Percentiles rank a stretch among this genome's conserved stretches.
These are phyloP conservation scores for Haplosporangium sp. DNA, from an alignment of 371 early-diverging fungal species.

Conservation along the genomic window DNA sequence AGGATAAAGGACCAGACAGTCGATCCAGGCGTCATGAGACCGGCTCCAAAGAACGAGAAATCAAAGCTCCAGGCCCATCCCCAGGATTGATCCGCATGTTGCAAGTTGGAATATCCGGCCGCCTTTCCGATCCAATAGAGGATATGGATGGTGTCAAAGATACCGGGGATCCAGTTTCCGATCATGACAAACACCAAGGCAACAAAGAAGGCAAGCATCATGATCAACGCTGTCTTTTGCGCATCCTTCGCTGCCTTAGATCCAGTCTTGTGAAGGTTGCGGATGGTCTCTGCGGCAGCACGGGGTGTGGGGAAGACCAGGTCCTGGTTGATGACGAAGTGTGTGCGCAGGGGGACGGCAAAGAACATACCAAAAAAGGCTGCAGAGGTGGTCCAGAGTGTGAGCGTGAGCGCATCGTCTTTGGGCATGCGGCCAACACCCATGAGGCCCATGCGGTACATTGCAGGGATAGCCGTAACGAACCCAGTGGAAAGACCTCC, in stretches of 20 bases:
- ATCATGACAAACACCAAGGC: slow-evolving; percentile 68
- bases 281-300: slow-evolving; percentile 77
- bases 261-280: slow-evolving; percentile 68
- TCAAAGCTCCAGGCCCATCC: slow-evolving; percentile 67
- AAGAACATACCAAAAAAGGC: slow-evolving; percentile 83
- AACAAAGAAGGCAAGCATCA: slow-evolving; percentile 59
- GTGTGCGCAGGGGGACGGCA: slow-evolving; percentile 78
- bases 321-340: slow-evolving; percentile 79
- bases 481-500: slow-evolving; percentile 80
- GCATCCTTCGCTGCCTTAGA: slow-evolving; percentile 56
- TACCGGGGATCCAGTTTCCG: slow-evolving; percentile 67
- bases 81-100: slow-evolving; percentile 68
- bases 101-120: slow-evolving; percentile 58
- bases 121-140: slow-evolving; percentile 69
- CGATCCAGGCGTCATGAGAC: slow-evolving; percentile 72
- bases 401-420: slow-evolving; percentile 34
- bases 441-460: slow-evolving; percentile 76
- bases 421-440: slow-evolving; percentile 40
- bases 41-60: slow-evolving; percentile 79
- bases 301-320: slow-evolving; percentile 80
- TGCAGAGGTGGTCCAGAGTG: slow-evolving; percentile 72
- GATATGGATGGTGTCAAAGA: slow-evolving; percentile 70
- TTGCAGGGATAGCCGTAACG: slow-evolving; percentile 78
- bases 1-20: slow-evolving; percentile 70
- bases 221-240: slow-evolving; percentile 31